Evolutionary conservation across 2,329 filamentous ascomycete species (phyloP), one percentile per base, ranked within the genome.

Genomic region (Fusarium dlaminii): DNA sequence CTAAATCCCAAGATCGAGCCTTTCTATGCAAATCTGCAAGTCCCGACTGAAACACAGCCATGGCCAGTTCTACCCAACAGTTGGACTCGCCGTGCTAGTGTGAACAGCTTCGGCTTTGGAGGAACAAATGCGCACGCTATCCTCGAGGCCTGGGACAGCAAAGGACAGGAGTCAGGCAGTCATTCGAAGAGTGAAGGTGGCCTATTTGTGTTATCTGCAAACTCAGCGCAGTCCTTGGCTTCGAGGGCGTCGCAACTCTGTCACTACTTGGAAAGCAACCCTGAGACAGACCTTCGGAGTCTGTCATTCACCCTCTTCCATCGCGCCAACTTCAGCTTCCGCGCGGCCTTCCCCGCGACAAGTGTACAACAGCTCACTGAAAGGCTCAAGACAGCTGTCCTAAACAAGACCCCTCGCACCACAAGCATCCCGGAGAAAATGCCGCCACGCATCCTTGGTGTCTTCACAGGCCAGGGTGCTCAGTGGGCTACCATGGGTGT

Each of bases 101-200:
- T 85, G n/a, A 84, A 84, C 65, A 79, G 73, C 6, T 85, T 84
- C 63, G 83, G 84, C 2, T 81, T 81, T 49, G 84, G 83, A 1
- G 83, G 84, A 3, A 70, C 80, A 10, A 84, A 84, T 64, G 82
- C 77, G 4, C 83, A 85, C 40, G 79, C 59, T 17, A 62, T 62
- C 3, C 17, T 62, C 1, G 59, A 62, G 15, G 71, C 45, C 10
- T 59, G 32, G 32, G 15, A 48, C 1, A 30, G 14, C 17, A 32
- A 39, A 15, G 11, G 6, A 12, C 12, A 22, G 8, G 32, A 29
- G 0, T 8, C 17, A 3, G 20, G 8, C 12, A 24, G 11, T 42
- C 15, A 56, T 22, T 5, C 9, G 5, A 18, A 17, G 13, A 29
- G 6, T 9, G 32, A 17, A 20, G 32, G 32, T 17, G 49, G 49